Percentiles rank a stretch among this genome's conserved stretches.
phyloP scores from a whole-genome alignment of 2,329 filamentous ascomycete genomes.

The Exophiala viscosa region DNA sequence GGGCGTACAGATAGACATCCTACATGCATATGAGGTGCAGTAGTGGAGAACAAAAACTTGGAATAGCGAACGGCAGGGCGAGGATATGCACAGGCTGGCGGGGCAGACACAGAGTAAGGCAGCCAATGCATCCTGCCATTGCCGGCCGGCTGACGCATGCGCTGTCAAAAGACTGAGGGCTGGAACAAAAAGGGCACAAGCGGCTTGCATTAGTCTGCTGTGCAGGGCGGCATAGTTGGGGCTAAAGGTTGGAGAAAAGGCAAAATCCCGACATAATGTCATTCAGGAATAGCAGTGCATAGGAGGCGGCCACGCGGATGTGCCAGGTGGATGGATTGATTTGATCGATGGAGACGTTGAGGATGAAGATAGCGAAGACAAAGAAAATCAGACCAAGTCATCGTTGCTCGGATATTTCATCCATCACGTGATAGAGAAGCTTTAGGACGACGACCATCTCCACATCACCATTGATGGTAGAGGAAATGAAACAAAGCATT shows the following conservation, averaged over 20 bases:
- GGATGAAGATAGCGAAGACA: neutral
- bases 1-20: neutral
- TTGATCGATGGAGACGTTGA: neutral
- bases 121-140: conserved; percentile 19
- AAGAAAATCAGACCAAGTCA: neutral
- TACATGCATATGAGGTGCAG: conserved; percentile 13
- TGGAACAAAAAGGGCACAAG: conserved; percentile 13
- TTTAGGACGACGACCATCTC: too few relatives aligned
- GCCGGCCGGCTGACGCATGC: conserved; percentile 22
- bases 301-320: conserved; percentile 7
- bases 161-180: conserved; percentile 18
- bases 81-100: conserved; percentile 4
- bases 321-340: conserved; percentile 11
- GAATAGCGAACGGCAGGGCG: conserved; percentile 1
- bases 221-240: conserved; percentile 14
- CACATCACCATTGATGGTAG: too few relatives aligned
- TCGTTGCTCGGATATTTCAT: too few relatives aligned
- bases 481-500: neutral
- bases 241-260: conserved; percentile 4
- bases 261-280: neutral
- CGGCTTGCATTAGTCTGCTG: conserved; percentile 20
- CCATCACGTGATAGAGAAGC: too few relatives aligned
- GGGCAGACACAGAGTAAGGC: conserved; percentile 17
- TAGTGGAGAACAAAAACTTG: conserved; percentile 11
- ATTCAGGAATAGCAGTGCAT: conserved; percentile 17